Evolutionary conservation across 495 filamentous ascomycete genomes (phyloP).

Genomic region (Barbatosphaeria neglecta): DNA sequence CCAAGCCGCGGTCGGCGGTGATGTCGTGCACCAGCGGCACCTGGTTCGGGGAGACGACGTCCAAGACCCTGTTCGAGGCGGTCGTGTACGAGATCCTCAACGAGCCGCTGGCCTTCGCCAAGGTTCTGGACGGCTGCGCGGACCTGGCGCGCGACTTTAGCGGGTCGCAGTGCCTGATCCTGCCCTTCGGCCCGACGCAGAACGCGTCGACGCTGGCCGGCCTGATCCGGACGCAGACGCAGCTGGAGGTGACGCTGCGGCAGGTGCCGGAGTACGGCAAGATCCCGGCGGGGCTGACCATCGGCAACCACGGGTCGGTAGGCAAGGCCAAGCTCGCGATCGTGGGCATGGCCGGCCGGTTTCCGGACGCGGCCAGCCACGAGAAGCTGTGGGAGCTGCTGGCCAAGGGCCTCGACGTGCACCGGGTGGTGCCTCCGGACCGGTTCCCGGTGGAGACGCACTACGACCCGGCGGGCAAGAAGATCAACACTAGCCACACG

Average conservation of each 20-base stretch:
- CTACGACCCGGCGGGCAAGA: slow-evolving; percentile 62
- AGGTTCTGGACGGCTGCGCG: slow-evolving; percentile 43
- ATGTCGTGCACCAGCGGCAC: slow-evolving; percentile 47
- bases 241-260: slow-evolving; percentile 28
- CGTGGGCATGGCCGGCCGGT: slow-evolving; percentile 65
- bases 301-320: slow-evolving; percentile 31
- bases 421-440: slow-evolving; percentile 52
- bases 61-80: slow-evolving; percentile 35
- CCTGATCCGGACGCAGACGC: slow-evolving; percentile 24
- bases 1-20: slow-evolving; percentile 41
- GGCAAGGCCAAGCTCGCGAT: slow-evolving; percentile 49
- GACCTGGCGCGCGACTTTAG: slow-evolving; percentile 23
- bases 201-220: slow-evolving; percentile 30
- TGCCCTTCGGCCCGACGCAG: slow-evolving; percentile 41
- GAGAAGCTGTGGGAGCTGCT: slow-evolving; percentile 64
- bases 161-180: slow-evolving; percentile 35
- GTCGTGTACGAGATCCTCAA: slow-evolving; percentile 50
- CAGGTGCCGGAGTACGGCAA: slow-evolving; percentile 17
- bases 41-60: slow-evolving; percentile 29
- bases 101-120: slow-evolving; percentile 45
- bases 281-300: slow-evolving; percentile 12
- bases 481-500: slow-evolving; percentile 69
- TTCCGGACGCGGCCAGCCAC: slow-evolving; percentile 54
- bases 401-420: slow-evolving; percentile 51
- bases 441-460: slow-evolving; percentile 74